Evolutionary conservation across 2,329 filamentous ascomycete species (phyloP).

Genomic region (Aspergillus tubingensis): DNA sequence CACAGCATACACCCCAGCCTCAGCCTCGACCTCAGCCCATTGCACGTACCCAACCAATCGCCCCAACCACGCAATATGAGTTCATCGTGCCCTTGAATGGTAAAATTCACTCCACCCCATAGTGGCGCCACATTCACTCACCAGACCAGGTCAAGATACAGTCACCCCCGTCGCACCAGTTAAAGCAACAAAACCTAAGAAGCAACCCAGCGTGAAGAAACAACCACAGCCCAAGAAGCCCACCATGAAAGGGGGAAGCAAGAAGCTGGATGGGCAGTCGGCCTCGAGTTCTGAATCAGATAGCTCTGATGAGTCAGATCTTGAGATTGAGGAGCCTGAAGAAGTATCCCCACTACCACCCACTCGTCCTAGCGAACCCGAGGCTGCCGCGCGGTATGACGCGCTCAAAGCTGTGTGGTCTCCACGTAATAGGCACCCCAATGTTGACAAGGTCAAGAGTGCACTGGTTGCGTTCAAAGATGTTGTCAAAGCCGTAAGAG

Average conservation of each 20-base stretch:
- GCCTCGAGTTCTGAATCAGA: conserved; percentile 53
- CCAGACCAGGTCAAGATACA: conserved; percentile 15
- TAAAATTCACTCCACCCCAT: conserved; percentile 7
- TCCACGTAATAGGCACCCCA: conserved; percentile 53
- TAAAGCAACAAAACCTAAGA: conserved; percentile 21
- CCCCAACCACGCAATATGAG: conserved; percentile 9
- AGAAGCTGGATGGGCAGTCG: conserved; percentile 31
- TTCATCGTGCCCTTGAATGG: conserved; percentile 13
- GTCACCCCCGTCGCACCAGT: conserved; percentile 12
- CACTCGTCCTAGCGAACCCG: conserved; percentile 54
- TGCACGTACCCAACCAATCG: background rate
- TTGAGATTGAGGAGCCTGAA: conserved; percentile 54
- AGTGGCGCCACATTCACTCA: conserved; percentile 1
- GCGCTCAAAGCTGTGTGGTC: conserved; percentile 64
- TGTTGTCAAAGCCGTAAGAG: conserved; percentile 60
- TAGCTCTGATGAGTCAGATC: conserved; percentile 50
- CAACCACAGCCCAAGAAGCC: conserved; percentile 25
- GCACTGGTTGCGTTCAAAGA: conserved; percentile 61
- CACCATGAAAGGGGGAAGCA: conserved; percentile 23
- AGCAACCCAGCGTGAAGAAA: conserved; percentile 27
- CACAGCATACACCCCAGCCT: background rate
- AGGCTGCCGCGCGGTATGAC: conserved; percentile 59
- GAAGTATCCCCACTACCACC: conserved; percentile 59
- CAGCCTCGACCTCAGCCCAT: background rate
- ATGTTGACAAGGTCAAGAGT: conserved; percentile 55